Conservation (phyloP, 2,329 filamentous ascomycete genomes). For the Penicillium decumbens region DNA sequence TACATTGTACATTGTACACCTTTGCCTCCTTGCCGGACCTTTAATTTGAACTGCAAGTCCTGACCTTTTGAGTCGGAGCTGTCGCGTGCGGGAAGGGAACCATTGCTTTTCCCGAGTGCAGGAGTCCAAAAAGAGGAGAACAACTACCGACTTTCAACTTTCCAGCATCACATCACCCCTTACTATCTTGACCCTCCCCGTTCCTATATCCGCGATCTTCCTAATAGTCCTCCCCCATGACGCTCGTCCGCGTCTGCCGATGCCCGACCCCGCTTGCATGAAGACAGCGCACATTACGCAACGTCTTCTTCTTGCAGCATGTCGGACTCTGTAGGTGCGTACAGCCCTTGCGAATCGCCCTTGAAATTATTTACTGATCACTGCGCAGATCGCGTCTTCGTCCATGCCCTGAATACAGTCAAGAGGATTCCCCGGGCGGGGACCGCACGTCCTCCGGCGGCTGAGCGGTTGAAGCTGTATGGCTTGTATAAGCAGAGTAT, state of each 20-base stretch:
- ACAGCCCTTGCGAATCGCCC: background rate
- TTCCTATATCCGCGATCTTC: background rate
- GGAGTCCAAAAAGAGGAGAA: background rate
- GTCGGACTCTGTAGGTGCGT: slow-evolving; percentile 47
- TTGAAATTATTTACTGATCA: background rate
- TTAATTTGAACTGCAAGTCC: background rate
- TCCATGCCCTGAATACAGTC: slow-evolving; percentile 96
- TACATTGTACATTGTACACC: background rate
- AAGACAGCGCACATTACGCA: slow-evolving; percentile 27
- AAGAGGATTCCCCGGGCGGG: slow-evolving; percentile 96
- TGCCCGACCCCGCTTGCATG: slow-evolving; percentile 33
- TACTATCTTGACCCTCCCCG: background rate
- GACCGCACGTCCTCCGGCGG: slow-evolving; percentile 77
- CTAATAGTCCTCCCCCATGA: slow-evolving; percentile 24
- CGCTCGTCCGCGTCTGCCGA: slow-evolving; percentile 23
- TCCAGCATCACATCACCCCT: background rate
- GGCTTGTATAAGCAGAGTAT: slow-evolving; percentile 98
- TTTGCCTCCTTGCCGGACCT: background rate
- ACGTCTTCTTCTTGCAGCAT: slow-evolving; percentile 28
- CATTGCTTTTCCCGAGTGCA: slow-evolving; percentile 10
- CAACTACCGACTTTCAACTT: background rate
- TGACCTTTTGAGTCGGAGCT: background rate
- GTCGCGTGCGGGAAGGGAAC: slow-evolving; percentile 3
- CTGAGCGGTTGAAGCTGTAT: slow-evolving; percentile 86
- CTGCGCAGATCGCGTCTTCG: slow-evolving; percentile 83